Evolutionary conservation across 169 alveolate genomes (phyloP), one percentile per base, ranked within the genome.

Genomic region (Plasmodium knowlesi): DNA sequence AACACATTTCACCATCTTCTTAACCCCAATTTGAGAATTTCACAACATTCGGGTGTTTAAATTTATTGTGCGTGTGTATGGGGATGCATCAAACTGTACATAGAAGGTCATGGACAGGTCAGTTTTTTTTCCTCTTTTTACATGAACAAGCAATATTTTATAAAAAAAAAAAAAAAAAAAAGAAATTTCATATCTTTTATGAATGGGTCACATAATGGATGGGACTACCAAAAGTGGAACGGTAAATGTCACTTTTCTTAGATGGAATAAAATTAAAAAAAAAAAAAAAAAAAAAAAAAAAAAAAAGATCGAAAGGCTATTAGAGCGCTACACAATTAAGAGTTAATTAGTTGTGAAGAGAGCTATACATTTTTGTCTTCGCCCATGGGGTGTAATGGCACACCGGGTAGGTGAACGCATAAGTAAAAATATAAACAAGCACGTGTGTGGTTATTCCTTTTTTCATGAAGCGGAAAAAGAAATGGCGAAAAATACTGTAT

Each of bases 401-500:
- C 74, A 61, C 73, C 73, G 8, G 30, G 22, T 19, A 57, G 30
- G 30, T 61, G 34, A 46, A 6, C 19, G 39, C 39, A 50, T n/a
- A 37, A 46, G 71, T 25, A 84, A 50, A 46, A 50, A 73, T 41
- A 37, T 43, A 71, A 22, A 81, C 76, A 70, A 30, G 41, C 57
- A 73, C 54, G n/a, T 84, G 83, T 34, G 25, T 82, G 80, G 14
- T 28, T 83, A 53, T 34, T 67, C 53, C 53, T 19, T 79, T 72
- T 88, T 86, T 72, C 81, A 39, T 12, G 12, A 88, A 88, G 94
- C 79, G 74, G 82, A 78, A 78, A 79, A 88, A 67, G 82, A 88
- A 67, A 88, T 88, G 94, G 94, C 79, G 82, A 79, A 88, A 88
- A 88, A 88, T 88, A 61, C 81, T 88, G 41, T 88, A 88, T 67